Evolutionary conservation across 2,329 filamentous ascomycete genomes (phyloP).

Genomic region (Stagonosporopsis cucurbitacearum): DNA sequence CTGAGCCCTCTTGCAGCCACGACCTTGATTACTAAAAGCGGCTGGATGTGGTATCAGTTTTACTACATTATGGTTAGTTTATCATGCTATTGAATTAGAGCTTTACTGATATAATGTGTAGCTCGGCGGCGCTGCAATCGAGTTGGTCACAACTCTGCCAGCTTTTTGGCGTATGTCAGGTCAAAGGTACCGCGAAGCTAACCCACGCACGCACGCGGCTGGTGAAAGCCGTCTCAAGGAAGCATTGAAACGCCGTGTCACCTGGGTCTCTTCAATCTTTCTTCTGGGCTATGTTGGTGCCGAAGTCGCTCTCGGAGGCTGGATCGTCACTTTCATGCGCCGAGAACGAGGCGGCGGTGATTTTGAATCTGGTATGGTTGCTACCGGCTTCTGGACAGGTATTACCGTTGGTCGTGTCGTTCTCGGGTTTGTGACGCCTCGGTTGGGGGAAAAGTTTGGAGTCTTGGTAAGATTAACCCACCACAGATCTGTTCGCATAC

Average conservation of each 20-base stretch:
- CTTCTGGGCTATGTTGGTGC: conserved; percentile 77
- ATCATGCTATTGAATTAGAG: neutral
- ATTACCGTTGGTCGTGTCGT: conserved; percentile 74
- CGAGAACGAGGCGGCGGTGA: conserved; percentile 69
- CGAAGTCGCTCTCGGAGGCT: conserved; percentile 76
- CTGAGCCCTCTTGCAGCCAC: conserved; percentile 73
- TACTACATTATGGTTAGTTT: conserved; percentile 73
- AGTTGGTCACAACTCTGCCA: conserved; percentile 58
- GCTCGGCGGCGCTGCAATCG: conserved; percentile 59
- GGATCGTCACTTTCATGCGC: conserved; percentile 85
- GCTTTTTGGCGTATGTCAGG: conserved; percentile 70
- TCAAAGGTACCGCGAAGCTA: conserved; percentile 58
- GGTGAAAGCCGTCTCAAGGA: conserved; percentile 56
- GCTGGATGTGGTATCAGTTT: conserved; percentile 70
- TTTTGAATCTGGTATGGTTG: conserved; percentile 74
- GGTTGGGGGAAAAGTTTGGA: conserved; percentile 70
- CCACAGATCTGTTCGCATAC: conserved; percentile 30
- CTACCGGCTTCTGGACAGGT: conserved; percentile 82
- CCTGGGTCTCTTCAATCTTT: conserved; percentile 74
- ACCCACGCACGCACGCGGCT: conserved; percentile 48
- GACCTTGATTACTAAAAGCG: conserved; percentile 67
- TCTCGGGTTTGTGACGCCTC: conserved; percentile 75
- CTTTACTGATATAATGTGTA: neutral
- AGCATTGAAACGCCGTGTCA: conserved; percentile 58
- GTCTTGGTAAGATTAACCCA: conserved; percentile 42